Base-by-base conservation (phyloP, 2,329 filamentous ascomycete genomes). In the Hypoxylon sp. region DNA sequence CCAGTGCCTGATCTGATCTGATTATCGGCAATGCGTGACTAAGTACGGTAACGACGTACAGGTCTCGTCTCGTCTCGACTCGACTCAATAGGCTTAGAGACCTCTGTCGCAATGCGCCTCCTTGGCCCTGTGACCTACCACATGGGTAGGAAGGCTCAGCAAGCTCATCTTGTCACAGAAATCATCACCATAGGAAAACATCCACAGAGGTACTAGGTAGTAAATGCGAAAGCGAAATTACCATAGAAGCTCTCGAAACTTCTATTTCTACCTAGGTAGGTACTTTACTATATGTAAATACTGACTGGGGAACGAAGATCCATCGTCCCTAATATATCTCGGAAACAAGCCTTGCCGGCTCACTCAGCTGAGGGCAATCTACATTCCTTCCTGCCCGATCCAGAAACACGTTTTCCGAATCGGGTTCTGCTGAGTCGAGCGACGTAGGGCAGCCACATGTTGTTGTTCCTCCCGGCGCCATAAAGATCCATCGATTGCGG, bases 391-490 rank as follows among this genome's bases (percentile, higher is more conserved):
- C 32, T 67, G 17, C 64, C 59, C 38, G 46, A 65, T 57, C 36
- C 19, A 57, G 51, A 34, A 51, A 50, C 23, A 17, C 2, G 11
- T 7, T 49, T 45, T 57, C 52, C 52, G 34, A 38, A 63, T 57
- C 60, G 60, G 60, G 60, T 38, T 17, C 55, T 51, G 53, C 43
- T 60, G 59, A 56, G 34, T 10, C 49, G 13, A 21, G 28, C 19
- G 41, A 46, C 49, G 34, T 36, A 67, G 65, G 65, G 65, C 60
- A 52, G 55, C 60, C 55, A 64, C 60, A 60, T 63, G 60, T 34
- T 36, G 5, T 56, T 19, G n/a, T 9, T 14, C 45, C 32, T 14
- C 45, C 41, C 34, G 43, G 38, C 43, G 49, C 41, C 59, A 34
- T 43, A 21, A 66, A 21, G 58, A 61, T 59, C 63, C 49, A 49